phyloP scores from a whole-genome alignment of 495 filamentous ascomycete genomes.

The Haplographium delicatum region DNA sequence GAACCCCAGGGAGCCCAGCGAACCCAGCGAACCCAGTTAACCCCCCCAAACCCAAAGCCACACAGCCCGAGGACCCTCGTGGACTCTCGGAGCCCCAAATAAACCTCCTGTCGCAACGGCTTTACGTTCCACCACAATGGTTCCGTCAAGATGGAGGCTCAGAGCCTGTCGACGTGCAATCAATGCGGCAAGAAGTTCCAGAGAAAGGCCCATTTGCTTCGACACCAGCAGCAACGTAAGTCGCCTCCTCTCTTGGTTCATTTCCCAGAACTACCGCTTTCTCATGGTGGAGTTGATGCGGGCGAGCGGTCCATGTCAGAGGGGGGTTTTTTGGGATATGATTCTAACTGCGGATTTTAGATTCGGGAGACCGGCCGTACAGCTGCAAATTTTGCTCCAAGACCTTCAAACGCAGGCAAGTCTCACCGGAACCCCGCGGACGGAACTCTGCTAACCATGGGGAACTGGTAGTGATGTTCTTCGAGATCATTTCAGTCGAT shows the following conservation, averaged over 20 bases:
- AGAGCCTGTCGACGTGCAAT: slow-evolving; percentile 23
- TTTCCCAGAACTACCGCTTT: not conserved
- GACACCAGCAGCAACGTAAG: slow-evolving; percentile 26
- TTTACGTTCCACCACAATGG: slow-evolving; percentile 16
- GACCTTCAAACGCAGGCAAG: slow-evolving; percentile 27
- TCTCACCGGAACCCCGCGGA: not conserved
- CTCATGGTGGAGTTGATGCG: no score
- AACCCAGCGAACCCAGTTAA: not conserved
- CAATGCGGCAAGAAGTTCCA: slow-evolving; percentile 27
- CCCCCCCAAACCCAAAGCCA: not conserved
- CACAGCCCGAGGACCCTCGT: not conserved
- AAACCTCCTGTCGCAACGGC: slow-evolving; percentile 6
- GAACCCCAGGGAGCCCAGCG: not conserved
- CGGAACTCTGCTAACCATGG: slow-evolving; percentile 6
- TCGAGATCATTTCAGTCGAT: slow-evolving; percentile 26
- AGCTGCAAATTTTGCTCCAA: slow-evolving; percentile 29
- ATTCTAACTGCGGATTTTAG: slow-evolving; percentile 12
- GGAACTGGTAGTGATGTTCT: slow-evolving; percentile 23
- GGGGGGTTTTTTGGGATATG: not conserved
- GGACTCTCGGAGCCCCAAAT: not conserved
- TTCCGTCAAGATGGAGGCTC: slow-evolving; percentile 16
- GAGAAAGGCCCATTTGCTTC: slow-evolving; percentile 25
- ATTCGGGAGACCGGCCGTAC: slow-evolving; percentile 22
- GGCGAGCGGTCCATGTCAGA: no score
- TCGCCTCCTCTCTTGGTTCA: not conserved